A percentile compares a stretch with the other conserved stretches of the same genome.
Conservation (phyloP, 2,329 filamentous ascomycete genomes). For the Stachybotrys echinatus region DNA sequence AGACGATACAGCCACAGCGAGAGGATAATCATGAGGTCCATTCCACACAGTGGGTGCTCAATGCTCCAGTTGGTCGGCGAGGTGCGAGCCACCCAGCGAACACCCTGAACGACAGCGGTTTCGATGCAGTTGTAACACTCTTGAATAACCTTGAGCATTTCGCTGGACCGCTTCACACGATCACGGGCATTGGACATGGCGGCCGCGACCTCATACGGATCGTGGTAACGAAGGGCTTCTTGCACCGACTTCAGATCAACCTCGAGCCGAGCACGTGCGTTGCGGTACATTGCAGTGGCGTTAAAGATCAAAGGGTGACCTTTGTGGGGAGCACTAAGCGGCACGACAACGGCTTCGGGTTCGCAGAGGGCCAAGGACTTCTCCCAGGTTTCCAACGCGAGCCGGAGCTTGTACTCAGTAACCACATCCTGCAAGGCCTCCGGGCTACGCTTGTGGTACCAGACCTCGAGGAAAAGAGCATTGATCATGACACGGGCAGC, state of each 20-base stretch:
- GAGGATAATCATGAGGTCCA: constrained; percentile 97
- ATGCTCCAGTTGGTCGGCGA: constrained; percentile 99
- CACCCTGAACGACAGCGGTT: constrained; percentile 87
- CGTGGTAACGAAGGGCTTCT: constrained; percentile 93
- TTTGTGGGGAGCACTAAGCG: constrained; percentile 89
- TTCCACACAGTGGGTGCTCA: constrained; percentile 91
- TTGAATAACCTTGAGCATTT: constrained; percentile 98
- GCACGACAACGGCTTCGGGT: constrained; percentile 81
- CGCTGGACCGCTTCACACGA: constrained; percentile 87
- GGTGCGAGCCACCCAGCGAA: constrained; percentile 96
- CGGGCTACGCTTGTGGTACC: constrained; percentile 98
- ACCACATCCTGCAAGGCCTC: constrained; percentile 96
- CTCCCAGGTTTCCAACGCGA: constrained; percentile 98
- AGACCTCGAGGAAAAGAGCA: constrained; percentile 93
- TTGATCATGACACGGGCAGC: constrained; percentile 99
- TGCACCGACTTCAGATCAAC: constrained; percentile 95
- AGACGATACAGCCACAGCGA: constrained; percentile 98
- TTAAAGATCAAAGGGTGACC: constrained; percentile 97
- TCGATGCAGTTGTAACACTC: constrained; percentile 98
- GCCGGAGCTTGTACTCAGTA: constrained; percentile 93
- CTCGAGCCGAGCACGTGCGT: constrained; percentile 84
- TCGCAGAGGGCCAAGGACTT: constrained; percentile 92
- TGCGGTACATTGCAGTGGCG: constrained; percentile 92
- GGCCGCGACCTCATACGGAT: constrained; percentile 92
- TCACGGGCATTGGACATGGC: constrained; percentile 94